These are phyloP conservation scores for Fusarium succisae DNA, from an alignment of 2,329 filamentous ascomycete species.

Conservation along the genomic window DNA sequence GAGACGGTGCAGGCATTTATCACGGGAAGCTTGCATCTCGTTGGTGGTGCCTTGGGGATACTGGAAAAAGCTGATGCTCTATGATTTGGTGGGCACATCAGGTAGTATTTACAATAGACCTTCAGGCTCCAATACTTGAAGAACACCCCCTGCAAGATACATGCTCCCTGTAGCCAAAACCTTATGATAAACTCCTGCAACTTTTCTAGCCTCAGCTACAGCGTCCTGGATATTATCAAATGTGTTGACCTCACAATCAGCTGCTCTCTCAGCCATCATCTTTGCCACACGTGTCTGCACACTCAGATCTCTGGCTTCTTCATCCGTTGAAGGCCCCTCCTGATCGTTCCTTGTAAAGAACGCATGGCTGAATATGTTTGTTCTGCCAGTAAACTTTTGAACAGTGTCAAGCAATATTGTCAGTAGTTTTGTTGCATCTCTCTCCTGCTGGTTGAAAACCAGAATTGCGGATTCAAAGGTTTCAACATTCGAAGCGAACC, in stretches of 20 bases:
- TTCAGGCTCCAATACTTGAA: constrained; percentile 73
- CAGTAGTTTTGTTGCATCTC: constrained; percentile 76
- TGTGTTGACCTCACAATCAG: constrained; percentile 56
- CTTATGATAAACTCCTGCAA: constrained; percentile 58
- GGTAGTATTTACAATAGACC: constrained; percentile 44
- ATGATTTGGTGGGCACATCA: constrained; percentile 34
- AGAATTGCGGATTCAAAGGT: constrained; percentile 59
- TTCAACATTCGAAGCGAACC: constrained; percentile 71
- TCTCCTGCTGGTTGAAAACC: constrained; percentile 93
- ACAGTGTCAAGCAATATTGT: constrained; percentile 69
- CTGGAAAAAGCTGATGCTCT: constrained; percentile 58
- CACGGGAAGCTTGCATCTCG: constrained; percentile 71
- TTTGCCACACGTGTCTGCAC: constrained; percentile 75
- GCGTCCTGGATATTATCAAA: constrained; percentile 78
- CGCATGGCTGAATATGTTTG: constrained; percentile 71
- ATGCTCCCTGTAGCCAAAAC: constrained; percentile 84
- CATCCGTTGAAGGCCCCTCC: constrained; percentile 13
- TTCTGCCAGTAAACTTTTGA: constrained; percentile 48
- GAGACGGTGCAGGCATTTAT: constrained; percentile 60
- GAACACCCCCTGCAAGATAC: constrained; percentile 81
- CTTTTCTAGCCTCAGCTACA: constrained; percentile 63
- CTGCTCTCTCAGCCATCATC: constrained; percentile 67
- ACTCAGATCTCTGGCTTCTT: constrained; percentile 57
- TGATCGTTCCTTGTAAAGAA: constrained; percentile 82
- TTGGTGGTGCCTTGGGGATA: constrained; percentile 63